Evolutionary conservation across 2,329 filamentous ascomycete genomes (phyloP), one percentile per base, ranked within the genome.

Genomic region (Cephalotrichum gorgonifer): DNA sequence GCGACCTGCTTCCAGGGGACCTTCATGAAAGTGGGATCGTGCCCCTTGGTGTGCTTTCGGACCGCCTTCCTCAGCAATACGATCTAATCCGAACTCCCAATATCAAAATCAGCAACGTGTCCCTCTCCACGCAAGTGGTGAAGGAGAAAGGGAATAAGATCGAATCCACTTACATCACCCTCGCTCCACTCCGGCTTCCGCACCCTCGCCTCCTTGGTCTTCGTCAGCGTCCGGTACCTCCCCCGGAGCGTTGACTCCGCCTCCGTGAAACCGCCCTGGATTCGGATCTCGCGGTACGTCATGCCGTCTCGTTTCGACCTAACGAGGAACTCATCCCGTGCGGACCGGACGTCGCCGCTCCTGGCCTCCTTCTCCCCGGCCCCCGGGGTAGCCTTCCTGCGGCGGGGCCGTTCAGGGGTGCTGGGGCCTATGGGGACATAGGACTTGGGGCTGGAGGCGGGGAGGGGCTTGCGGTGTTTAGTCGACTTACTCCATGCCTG

Each of bases 181-280:
- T 69, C 65, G 1, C 62, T 70, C 84, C 85, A 89, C 50, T 73
- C 64, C 0, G 85, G 85, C 61, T 78, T 81, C 7, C 86, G 71
- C 3, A 86, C 76, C 6, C 85, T 70, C 50, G 78, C 71, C 30
- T 74, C 69, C 55, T 78, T 78, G 12, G 66, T 64, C 65, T 86
- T 87, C 7, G 78, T 86, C 56, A 88, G 62, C 2, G 74, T 78
- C 4, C 85, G 71, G 55, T 76, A 80, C 0, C 84, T 74, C 0
- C 86, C 86, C 14, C 86, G 74, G 33, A 90, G 69, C 1, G 86
- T 89, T 11, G 83, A 85, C 63, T 87, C 84, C 2, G 83, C 80
- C 56, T 86, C 81, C 1, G 60, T 63, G 54, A 83, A 83, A 1
- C 69, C 64, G 14, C 81, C 77, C 17, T 65, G 57, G 6, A 59